phyloP scores from a whole-genome alignment of 163 green algal genomes.

The Volvox carteri region DNA sequence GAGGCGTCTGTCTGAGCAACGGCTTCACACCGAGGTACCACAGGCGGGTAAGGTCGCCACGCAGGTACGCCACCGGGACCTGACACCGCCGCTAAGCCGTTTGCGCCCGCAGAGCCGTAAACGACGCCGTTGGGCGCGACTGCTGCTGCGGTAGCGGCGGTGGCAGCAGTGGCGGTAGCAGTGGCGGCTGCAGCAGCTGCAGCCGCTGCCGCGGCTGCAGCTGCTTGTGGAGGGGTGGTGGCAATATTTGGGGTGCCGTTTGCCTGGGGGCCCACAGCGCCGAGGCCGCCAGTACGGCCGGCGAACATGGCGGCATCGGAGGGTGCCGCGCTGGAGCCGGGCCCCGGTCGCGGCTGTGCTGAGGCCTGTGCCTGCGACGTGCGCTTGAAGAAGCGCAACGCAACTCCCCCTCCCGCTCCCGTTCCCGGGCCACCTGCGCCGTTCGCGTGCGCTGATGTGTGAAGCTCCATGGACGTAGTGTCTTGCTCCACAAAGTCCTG shows the following conservation, averaged over 20 bases:
- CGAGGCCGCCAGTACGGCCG: background rate
- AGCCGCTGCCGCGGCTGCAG: background rate
- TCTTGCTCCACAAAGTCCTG: slow-evolving; percentile 30
- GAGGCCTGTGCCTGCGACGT: background rate
- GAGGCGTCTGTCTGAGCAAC: slow-evolving; percentile 37
- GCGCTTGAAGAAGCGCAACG: slow-evolving; percentile 17
- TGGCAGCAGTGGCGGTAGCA: background rate
- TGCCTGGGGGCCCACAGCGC: background rate
- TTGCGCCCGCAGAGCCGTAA: background rate
- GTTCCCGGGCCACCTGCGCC: background rate
- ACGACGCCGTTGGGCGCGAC: background rate
- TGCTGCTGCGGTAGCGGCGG: background rate
- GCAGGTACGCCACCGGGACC: background rate
- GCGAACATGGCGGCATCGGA: background rate
- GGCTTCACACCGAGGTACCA: background rate
- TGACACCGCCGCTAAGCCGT: background rate
- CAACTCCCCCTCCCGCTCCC: background rate
- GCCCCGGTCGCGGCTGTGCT: background rate
- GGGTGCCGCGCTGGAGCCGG: background rate
- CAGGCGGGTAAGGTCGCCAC: slow-evolving; percentile 3
- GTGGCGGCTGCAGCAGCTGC: background rate
- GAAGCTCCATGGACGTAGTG: background rate
- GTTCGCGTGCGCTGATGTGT: slow-evolving; percentile 12
- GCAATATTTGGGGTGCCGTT: background rate
- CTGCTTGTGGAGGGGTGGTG: background rate